Evolutionary conservation across 805 yeast genomes (phyloP).

Genomic region (Kodamaea kakaduensis): DNA sequence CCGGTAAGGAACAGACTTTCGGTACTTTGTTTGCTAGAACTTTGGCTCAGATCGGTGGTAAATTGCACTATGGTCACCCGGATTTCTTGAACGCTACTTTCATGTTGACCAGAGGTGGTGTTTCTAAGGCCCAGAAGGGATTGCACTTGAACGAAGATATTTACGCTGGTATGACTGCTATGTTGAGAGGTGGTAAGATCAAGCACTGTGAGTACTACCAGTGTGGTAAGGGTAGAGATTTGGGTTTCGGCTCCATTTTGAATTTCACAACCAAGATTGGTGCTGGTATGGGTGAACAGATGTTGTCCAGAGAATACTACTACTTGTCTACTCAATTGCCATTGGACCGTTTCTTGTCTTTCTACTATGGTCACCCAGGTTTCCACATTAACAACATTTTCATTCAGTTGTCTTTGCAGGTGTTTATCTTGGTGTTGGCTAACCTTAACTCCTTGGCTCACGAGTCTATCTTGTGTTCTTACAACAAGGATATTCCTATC

Average conservation of each 20-base stretch:
- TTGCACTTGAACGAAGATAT: slow-evolving; percentile 84
- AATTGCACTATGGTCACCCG: slow-evolving; percentile 85
- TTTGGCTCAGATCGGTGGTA: slow-evolving; percentile 79
- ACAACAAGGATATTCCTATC: slow-evolving; percentile 60
- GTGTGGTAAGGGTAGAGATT: slow-evolving; percentile 89
- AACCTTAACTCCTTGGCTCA: slow-evolving; percentile 72
- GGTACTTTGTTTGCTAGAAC: slow-evolving; percentile 85
- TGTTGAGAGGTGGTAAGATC: slow-evolving; percentile 81
- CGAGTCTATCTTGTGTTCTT: slow-evolving; percentile 65
- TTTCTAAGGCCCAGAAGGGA: slow-evolving; percentile 83
- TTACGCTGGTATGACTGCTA: slow-evolving; percentile 82
- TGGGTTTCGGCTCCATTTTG: slow-evolving; percentile 81
- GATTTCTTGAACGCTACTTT: slow-evolving; percentile 72
- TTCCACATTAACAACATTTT: slow-evolving; percentile 79
- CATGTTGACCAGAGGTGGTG: slow-evolving; percentile 87
- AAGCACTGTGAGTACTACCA: slow-evolving; percentile 85
- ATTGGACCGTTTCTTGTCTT: slow-evolving; percentile 73
- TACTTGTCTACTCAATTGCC: slow-evolving; percentile 79
- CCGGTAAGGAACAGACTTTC: slow-evolving; percentile 86
- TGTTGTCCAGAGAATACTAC: slow-evolving; percentile 79
- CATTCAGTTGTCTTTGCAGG: slow-evolving; percentile 69
- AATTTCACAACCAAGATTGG: slow-evolving; percentile 86
- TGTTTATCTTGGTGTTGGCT: slow-evolving; percentile 65
- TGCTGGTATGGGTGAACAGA: slow-evolving; percentile 92
- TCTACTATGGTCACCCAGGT: slow-evolving; percentile 85